Conservation (phyloP, 2,329 filamentous ascomycete species). For the Fusarium sulawesiense region DNA sequence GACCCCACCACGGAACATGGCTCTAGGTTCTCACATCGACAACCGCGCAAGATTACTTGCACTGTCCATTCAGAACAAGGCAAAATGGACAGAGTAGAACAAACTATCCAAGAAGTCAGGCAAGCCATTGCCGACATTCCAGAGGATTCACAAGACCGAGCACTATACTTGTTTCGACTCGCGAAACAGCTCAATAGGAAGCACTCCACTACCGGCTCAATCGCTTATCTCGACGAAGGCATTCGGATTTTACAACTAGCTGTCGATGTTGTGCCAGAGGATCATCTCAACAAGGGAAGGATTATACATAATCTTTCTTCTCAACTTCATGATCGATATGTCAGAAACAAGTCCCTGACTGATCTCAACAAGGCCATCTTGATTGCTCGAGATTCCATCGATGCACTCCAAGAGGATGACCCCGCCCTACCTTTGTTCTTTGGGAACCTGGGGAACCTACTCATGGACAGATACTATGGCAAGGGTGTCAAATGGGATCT, state of each 20-base stretch:
- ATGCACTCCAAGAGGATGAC: background rate
- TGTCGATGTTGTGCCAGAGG: background rate
- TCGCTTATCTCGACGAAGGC: background rate
- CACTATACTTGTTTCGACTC: background rate
- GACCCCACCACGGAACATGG: background rate
- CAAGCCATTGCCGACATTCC: background rate
- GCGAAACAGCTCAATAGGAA: background rate
- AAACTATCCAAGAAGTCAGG: background rate
- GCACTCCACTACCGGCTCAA: background rate
- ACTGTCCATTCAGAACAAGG: background rate
- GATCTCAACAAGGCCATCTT: background rate
- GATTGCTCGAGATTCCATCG: background rate
- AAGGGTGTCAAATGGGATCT: background rate
- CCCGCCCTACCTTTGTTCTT: background rate
- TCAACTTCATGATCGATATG: background rate
- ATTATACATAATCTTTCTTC: background rate
- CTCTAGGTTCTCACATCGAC: no score
- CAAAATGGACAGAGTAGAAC: background rate
- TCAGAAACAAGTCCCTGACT: background rate
- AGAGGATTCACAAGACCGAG: background rate
- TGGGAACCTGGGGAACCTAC: background rate
- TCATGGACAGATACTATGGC: background rate
- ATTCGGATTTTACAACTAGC: background rate
- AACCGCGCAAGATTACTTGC: background rate
- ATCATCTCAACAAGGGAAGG: background rate